phyloP scores from a whole-genome alignment of 257 asterid species.

The Solanum virginianum region DNA sequence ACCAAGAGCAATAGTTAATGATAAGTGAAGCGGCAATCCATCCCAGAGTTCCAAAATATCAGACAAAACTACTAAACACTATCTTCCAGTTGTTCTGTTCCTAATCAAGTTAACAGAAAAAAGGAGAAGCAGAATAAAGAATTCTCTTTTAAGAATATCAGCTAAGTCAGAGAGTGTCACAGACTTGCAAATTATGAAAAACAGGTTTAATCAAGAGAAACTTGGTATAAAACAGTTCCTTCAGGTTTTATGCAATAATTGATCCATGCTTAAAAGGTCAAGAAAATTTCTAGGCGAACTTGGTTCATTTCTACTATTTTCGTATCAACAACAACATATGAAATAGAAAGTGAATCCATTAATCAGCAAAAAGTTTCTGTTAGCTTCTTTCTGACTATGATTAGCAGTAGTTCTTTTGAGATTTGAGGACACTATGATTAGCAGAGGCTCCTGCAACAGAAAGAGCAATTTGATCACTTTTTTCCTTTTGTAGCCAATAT shows the following conservation, averaged over 20 bases:
- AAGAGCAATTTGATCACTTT: neutral
- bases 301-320: neutral
- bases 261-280: neutral
- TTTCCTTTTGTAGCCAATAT: neutral
- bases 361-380: neutral
- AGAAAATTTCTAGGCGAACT: neutral
- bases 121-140: neutral
- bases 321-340: neutral
- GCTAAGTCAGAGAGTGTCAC: neutral
- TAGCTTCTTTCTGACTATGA: neutral
- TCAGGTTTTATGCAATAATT: neutral
- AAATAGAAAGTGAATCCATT: neutral
- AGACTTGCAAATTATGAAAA: neutral
- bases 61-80: neutral
- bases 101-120: neutral
- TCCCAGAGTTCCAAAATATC: neutral
- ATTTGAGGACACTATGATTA: neutral
- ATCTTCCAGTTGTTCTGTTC: neutral
- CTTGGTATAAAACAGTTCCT: neutral
- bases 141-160: neutral
- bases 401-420: neutral
- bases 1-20: neutral
- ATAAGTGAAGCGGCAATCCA: neutral
- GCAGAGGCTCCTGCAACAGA: neutral
- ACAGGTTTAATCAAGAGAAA: neutral